Conservation (phyloP, 2,329 filamentous ascomycete species). For the Calonectria pseudoreteaudii region DNA sequence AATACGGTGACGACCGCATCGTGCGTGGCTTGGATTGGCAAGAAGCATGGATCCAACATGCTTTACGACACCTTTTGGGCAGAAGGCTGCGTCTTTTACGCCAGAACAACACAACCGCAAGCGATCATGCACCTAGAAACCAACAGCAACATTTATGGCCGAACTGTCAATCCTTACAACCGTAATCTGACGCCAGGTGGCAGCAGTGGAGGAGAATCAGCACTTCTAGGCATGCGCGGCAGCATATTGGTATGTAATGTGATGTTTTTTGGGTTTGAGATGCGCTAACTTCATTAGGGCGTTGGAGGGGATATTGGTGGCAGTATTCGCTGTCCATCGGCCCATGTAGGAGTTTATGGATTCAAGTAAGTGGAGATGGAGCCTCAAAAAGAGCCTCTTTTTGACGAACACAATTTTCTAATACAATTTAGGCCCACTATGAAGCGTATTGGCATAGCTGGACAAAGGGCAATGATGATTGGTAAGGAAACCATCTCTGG, state of each 20-base stretch:
- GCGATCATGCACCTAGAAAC: conserved; percentile 67
- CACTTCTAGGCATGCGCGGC: conserved; percentile 55
- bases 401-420: neutral
- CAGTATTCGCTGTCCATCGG: conserved; percentile 52
- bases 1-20: conserved; percentile 45
- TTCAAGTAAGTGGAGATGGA: conserved; percentile 43
- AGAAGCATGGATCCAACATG: conserved; percentile 47
- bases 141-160: conserved; percentile 72
- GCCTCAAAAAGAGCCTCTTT: too few relatives aligned
- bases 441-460: conserved; percentile 45
- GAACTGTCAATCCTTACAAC: conserved; percentile 73
- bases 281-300: conserved; percentile 36
- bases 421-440: conserved; percentile 43
- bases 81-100: conserved; percentile 55
- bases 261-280: accelerated
- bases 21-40: conserved; percentile 46
- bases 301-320: conserved; percentile 58
- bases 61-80: conserved; percentile 45
- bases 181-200: conserved; percentile 71
- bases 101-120: conserved; percentile 77
- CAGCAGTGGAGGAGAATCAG: conserved; percentile 68
- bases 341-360: conserved; percentile 50
- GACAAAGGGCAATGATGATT: conserved; percentile 41
- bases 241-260: conserved; percentile 47
- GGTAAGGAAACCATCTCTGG: conserved; percentile 51